phyloP scores from a whole-genome alignment of 1,284 basidiomycete species.

The Salmacisia buchloeana region DNA sequence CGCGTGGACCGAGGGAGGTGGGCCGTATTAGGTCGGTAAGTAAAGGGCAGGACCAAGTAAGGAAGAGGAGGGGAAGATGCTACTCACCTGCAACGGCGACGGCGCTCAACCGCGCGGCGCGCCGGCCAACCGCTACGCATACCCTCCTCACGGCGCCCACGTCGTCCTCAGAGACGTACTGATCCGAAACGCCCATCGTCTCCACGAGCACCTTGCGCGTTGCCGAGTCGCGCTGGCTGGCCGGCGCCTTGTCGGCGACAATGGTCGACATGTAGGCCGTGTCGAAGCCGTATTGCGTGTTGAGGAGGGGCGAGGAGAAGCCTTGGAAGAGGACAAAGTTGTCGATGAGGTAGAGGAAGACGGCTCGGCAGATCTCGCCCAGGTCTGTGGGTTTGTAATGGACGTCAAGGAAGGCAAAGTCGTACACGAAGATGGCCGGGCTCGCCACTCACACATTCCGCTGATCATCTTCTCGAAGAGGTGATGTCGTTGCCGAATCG shows the following conservation, averaged over 20 bases:
- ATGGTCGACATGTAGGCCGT: conserved; percentile 84
- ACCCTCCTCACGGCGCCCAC: conserved; percentile 76
- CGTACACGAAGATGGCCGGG: neutral
- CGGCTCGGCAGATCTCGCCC: conserved; percentile 82
- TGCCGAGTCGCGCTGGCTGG: conserved; percentile 23
- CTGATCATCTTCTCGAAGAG: conserved; percentile 98
- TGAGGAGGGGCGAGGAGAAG: conserved; percentile 65
- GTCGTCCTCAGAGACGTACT: conserved; percentile 53
- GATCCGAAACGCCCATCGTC: conserved; percentile 59
- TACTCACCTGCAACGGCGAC: conserved; percentile 71
- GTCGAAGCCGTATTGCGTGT: conserved; percentile 88
- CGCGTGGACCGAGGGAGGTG: neutral
- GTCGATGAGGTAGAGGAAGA: conserved; percentile 80
- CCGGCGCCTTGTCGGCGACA: conserved; percentile 56
- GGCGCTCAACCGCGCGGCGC: conserved; percentile 77
- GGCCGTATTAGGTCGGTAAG: neutral
- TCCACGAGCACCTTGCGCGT: conserved; percentile 60
- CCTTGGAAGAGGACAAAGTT: conserved; percentile 69
- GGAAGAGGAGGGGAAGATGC: neutral
- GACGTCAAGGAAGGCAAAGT: neutral
- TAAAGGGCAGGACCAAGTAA: neutral
- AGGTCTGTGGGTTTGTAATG: conserved; percentile 57
- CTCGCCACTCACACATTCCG: conserved; percentile 68
- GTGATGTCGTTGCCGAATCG: conserved; percentile 88
- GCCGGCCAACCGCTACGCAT: conserved; percentile 67